Evolutionary conservation across 176 grass and related monocot genomes (phyloP).

Genomic region (Oryza australiensis): DNA sequence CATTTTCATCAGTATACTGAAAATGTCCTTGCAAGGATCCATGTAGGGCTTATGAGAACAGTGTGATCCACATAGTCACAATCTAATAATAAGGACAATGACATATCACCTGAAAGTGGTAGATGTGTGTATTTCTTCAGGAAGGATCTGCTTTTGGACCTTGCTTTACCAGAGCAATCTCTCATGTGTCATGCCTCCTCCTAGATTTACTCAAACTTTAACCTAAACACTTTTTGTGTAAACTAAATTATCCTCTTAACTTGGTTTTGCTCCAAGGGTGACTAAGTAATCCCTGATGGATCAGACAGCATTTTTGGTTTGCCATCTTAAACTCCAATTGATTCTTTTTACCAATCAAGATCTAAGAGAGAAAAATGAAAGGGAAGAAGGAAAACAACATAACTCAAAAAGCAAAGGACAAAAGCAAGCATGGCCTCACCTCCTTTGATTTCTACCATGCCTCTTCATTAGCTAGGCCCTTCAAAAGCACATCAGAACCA

Average conservation of each 20-base stretch:
- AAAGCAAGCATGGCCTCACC: constrained; percentile 26
- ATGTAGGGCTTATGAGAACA: background rate
- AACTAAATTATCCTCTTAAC: constrained; percentile 42
- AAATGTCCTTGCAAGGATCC: background rate
- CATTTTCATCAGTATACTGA: background rate
- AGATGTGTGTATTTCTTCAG: constrained; percentile 36
- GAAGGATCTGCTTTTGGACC: constrained; percentile 29
- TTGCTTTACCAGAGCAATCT: constrained; percentile 35
- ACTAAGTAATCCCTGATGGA: constrained; percentile 11
- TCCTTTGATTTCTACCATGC: constrained; percentile 32
- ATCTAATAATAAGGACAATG: constrained; percentile 26
- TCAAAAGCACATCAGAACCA: constrained; percentile 38
- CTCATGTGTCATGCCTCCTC: constrained; percentile 36
- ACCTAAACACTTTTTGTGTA: constrained; percentile 29
- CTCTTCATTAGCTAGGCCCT: constrained; percentile 25
- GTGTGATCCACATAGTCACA: background rate
- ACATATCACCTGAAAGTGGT: constrained; percentile 41
- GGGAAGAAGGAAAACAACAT: constrained; percentile 1
- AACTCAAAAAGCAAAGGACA: constrained; percentile 40
- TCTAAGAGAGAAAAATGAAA: background rate
- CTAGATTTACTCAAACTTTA: constrained; percentile 46
- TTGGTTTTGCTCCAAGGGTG: background rate
- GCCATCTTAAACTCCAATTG: constrained; percentile 15
- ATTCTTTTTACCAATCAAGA: constrained; percentile 31
- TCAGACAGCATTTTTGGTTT: constrained; percentile 1